Conservation (phyloP, 2,329 filamentous ascomycete genomes). For the Neodidymelliopsis sp. region DNA sequence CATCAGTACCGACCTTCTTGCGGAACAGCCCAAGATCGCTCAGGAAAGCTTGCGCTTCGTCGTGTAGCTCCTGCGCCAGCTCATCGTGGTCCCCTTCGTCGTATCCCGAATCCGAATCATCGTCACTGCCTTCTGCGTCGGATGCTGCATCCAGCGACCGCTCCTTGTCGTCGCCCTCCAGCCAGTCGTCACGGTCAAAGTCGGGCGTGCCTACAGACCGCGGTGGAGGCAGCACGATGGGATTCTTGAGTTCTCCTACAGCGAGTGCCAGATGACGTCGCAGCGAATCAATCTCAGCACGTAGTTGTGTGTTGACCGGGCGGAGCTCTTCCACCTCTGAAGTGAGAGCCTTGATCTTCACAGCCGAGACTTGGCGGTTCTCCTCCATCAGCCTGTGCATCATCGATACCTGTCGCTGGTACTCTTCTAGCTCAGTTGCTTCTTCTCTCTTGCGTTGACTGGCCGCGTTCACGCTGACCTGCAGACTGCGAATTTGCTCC, state of each 20-base stretch:
- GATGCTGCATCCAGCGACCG: slow-evolving; percentile 31
- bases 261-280: slow-evolving; percentile 88
- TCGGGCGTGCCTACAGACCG: slow-evolving; percentile 36
- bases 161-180: slow-evolving; percentile 35
- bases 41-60: slow-evolving; percentile 84
- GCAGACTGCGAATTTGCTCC: slow-evolving; percentile 87
- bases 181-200: slow-evolving; percentile 43
- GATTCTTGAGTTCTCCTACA: slow-evolving; percentile 85
- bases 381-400: slow-evolving; percentile 99
- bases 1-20: slow-evolving; percentile 85
- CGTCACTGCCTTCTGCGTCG: slow-evolving; percentile 47
- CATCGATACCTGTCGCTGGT: slow-evolving; percentile 85
- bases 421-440: slow-evolving; percentile 89
- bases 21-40: slow-evolving; percentile 81
- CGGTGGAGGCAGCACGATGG: slow-evolving; percentile 70
- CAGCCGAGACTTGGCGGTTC: slow-evolving; percentile 85
- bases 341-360: slow-evolving; percentile 86
- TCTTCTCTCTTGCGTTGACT: slow-evolving; percentile 76
- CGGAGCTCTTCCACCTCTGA: slow-evolving; percentile 58
- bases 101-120: slow-evolving; percentile 58
- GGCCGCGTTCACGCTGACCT: slow-evolving; percentile 71
- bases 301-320: slow-evolving; percentile 65
- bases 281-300: slow-evolving; percentile 80
- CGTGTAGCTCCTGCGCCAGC: slow-evolving; percentile 72
- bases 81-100: slow-evolving; percentile 66